Percentiles rank a stretch among this genome's conserved stretches.
Evolutionary conservation across 331 rosid species (phyloP).

Genomic region (Arachis monticola): DNA sequence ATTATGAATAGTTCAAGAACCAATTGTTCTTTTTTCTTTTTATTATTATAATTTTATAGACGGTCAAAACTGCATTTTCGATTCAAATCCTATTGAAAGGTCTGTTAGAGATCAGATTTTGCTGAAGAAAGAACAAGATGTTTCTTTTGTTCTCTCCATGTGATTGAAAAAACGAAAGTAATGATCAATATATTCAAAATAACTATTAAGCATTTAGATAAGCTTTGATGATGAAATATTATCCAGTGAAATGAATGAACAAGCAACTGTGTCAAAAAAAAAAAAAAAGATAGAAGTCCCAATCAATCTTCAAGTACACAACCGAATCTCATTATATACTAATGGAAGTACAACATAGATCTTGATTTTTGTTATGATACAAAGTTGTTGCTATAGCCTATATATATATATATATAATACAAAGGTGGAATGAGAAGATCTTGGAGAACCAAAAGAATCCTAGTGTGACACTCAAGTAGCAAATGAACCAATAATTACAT

Average conservation of each 20-base stretch:
- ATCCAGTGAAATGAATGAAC: neutral
- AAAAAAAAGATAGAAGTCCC: neutral
- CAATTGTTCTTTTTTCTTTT: too few species aligned
- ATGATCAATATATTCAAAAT: too few species aligned
- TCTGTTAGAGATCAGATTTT: too few species aligned
- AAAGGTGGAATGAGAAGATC: neutral
- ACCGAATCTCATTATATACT: constrained; percentile 5
- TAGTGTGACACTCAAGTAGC: constrained; percentile 1
- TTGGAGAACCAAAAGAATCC: neutral
- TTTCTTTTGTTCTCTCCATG: too few species aligned
- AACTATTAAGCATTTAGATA: neutral
- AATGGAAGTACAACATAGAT: constrained; percentile 3
- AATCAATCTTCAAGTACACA: constrained; percentile 21
- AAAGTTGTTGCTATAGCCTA: neutral
- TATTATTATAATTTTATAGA: too few species aligned
- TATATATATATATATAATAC: too few species aligned
- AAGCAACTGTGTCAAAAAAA: neutral
- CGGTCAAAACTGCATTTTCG: too few species aligned
- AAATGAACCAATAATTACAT: constrained; percentile 26
- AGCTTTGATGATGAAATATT: neutral
- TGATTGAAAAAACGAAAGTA: too few species aligned
- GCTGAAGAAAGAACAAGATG: too few species aligned
- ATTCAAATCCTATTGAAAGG: too few species aligned
- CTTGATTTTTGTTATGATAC: constrained; percentile 11
- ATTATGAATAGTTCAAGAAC: neutral